These are phyloP conservation scores for Triadica sebifera DNA, from an alignment of 345 rosid genomes.

Conservation along the genomic window DNA sequence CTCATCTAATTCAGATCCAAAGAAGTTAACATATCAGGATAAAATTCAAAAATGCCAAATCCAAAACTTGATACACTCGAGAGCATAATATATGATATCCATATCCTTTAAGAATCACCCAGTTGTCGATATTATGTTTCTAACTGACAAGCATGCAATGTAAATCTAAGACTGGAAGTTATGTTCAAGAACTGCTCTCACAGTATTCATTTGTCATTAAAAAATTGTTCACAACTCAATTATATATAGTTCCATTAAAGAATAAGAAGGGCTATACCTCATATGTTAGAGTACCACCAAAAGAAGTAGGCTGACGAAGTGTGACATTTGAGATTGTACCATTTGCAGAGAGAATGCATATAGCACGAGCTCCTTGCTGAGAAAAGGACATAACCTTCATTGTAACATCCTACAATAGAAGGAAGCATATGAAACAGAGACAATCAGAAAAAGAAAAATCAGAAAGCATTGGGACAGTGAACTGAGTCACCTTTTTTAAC, in stretches of 20 bases:
- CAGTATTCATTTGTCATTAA: neutral
- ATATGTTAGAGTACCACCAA: slow-evolving; percentile 88
- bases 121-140: neutral
- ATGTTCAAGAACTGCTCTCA: neutral
- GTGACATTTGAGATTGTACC: slow-evolving; percentile 90
- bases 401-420: slow-evolving; percentile 64
- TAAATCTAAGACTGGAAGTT: neutral
- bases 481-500: neutral
- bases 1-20: neutral
- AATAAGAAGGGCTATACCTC: slow-evolving; percentile 51
- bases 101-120: neutral
- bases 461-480: neutral
- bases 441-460: neutral
- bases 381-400: slow-evolving; percentile 93
- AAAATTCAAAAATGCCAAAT: neutral
- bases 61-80: neutral
- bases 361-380: slow-evolving; percentile 79
- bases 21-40: too few relatives aligned
- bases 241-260: neutral
- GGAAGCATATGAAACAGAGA: slow-evolving; percentile 6
- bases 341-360: slow-evolving; percentile 82
- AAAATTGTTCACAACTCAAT: neutral
- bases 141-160: neutral
- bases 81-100: neutral
- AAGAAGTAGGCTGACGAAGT: slow-evolving; percentile 73